Evolutionary conservation across 139 green algal species (phyloP).

Genomic region (Chlamydomonas applanata): DNA sequence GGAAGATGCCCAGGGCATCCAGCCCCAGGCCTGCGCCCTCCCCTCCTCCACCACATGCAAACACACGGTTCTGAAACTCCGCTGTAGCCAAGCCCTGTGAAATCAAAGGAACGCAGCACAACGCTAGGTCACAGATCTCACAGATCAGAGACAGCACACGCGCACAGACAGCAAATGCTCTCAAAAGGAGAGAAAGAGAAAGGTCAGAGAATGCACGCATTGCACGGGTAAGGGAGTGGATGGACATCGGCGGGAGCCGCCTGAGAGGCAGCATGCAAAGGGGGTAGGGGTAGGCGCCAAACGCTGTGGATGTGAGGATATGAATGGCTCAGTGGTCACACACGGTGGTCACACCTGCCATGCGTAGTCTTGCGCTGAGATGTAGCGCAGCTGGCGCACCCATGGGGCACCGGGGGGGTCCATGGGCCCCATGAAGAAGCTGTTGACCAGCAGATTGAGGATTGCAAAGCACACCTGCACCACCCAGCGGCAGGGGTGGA

Average conservation of each 20-base stretch:
- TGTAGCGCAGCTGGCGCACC: constrained; percentile 34
- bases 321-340: constrained; percentile 7
- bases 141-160: background rate
- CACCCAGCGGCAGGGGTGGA: no score
- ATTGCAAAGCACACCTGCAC: constrained; percentile 39
- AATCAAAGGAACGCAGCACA: background rate
- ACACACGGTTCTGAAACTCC: constrained; percentile 23
- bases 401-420: constrained; percentile 3
- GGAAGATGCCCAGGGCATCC: constrained; percentile 22
- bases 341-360: constrained; percentile 28
- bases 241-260: no score
- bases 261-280: no score
- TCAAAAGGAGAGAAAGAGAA: no score
- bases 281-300: no score
- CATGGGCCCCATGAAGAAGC: constrained; percentile 36
- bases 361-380: constrained; percentile 51
- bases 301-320: constrained; percentile 7
- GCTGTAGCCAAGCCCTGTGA: constrained; percentile 10
- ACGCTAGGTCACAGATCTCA: background rate
- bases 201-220: no score
- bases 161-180: no score
- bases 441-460: constrained; percentile 55
- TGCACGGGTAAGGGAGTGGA: no score
- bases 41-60: constrained; percentile 4
- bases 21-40: constrained; percentile 1